Base-by-base conservation (phyloP, 2,329 filamentous ascomycete species). In the Microcera coccophila region DNA sequence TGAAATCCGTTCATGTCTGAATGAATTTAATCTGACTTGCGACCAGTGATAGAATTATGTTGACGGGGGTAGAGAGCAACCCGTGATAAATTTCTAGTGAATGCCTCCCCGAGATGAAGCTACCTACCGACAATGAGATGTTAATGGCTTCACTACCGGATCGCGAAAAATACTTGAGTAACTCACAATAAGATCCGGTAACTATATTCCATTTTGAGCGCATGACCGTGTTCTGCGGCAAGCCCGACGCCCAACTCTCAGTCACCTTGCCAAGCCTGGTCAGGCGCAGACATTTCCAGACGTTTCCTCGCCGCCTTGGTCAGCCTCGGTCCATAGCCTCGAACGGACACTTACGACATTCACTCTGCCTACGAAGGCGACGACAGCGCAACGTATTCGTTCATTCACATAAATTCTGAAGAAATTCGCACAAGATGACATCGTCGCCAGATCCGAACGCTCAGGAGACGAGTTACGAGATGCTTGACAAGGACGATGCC, bases 401-500 rank as follows among this genome's bases (percentile, higher is more conserved):
- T 7, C n/a, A 20, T n/a, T n/a, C n/a, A 14, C 3, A 43, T 41
- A 54, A 49, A 56, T 53, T 18, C 33, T 36, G 39, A 28, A 8
- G 38, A 24, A 15, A 37, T 10, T 34, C 16, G 18, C 38, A 47
- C 64, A 68, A 40, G 48, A 82, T 83, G 79, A 68, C 78, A 24
- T 75, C 76, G 49, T 70, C 75, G 54, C 69, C 70, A 52, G 68
- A 68, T 44, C 49, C 56, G 41, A 58, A 61, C 39, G 47, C 62
- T 47, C 63, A 68, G 41, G 70, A 73, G 50, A 75, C 73, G 36
- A 84, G 74, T 63, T 89, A 83, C 71, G 78, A 76, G 49, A 90
- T 90, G 84, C 75, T 85, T 60, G 78, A 81, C 59, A 76, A 68
- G 46, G 62, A 76, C 63, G 90, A 96, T 68, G 84, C 90, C 36